Base-by-base conservation (phyloP, 139 green algal genomes). In the Gonium pectorale region DNA sequence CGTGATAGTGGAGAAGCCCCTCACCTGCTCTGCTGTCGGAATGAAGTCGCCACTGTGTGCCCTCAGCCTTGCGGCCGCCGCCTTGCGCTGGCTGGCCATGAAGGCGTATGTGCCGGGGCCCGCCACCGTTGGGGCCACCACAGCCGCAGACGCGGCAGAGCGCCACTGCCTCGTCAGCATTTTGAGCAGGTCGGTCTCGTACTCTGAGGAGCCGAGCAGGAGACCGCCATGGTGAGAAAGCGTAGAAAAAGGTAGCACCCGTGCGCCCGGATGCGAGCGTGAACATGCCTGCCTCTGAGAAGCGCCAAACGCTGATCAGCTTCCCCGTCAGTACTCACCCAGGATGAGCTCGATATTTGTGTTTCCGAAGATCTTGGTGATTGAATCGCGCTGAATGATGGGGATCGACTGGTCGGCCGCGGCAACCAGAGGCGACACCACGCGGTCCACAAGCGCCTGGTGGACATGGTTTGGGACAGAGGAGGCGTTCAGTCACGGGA, bases 131-230 rank as follows among this genome's bases (percentile, higher is more conserved):
- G 56, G 56, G 24, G 38, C 54, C 74, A 81, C 38, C 74, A 81
- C 17, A 0, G 35, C 54, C 22, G 74, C 60, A 40, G 33, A 15
- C 13, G 74, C 56, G 38, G 11, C 27, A 24, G 43, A 6, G 5
- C 54, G 54, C 74, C 74, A 81, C 5, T 66, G 33, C 24, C 31
- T 7, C 38, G 74, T 81, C 33, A 81, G 74, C 37, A 81, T 54
- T 56, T 81, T 81, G 6, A 81, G 74, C 37, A 81, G 40, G 56
- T 81, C 74, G 33, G 59, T 46, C 74, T 81, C 74, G 74, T 81
- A 81, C 74, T 81, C 74, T 81, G 56, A 7, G 27, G 38, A 52
- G 31, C 8, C 9, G 4, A 2, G 67, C 13, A 44, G 56, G 17
- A 64, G 56, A n/a, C n/a, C n/a, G n/a, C n/a, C n/a, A n/a, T n/a